These are phyloP conservation scores for thale cress (Arabidopsis thaliana) DNA, from an alignment of 345 rosid genomes.

Conservation along the genomic window TAIR10.1 NC_003071.7:12445501-12446000, in stretches of 20 bases:
- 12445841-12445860: slow-evolving; percentile 37
- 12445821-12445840: background rate
- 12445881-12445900: slow-evolving; percentile 35
- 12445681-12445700: slow-evolving; percentile 45
- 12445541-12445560: background rate
- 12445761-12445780: slow-evolving; percentile 19
- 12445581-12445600: background rate
- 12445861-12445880: slow-evolving; percentile 49
- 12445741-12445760: slow-evolving; percentile 56
- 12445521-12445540: slow-evolving; percentile 33
- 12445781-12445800: background rate
- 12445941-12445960: background rate
- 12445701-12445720: slow-evolving; percentile 48
- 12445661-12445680: slow-evolving; percentile 67
- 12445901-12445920: slow-evolving; percentile 41
- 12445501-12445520: slow-evolving; percentile 18
- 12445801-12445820: background rate
- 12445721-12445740: slow-evolving; percentile 11
- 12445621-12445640: slow-evolving; percentile 48
- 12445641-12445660: slow-evolving; percentile 41
- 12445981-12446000: background rate
- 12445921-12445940: slow-evolving; percentile 44
- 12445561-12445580: background rate
- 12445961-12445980: background rate
- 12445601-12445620: slow-evolving; percentile 41